Evolutionary conservation across 495 filamentous ascomycete genomes (phyloP).

Genomic region (Aspergillus asperescens): DNA sequence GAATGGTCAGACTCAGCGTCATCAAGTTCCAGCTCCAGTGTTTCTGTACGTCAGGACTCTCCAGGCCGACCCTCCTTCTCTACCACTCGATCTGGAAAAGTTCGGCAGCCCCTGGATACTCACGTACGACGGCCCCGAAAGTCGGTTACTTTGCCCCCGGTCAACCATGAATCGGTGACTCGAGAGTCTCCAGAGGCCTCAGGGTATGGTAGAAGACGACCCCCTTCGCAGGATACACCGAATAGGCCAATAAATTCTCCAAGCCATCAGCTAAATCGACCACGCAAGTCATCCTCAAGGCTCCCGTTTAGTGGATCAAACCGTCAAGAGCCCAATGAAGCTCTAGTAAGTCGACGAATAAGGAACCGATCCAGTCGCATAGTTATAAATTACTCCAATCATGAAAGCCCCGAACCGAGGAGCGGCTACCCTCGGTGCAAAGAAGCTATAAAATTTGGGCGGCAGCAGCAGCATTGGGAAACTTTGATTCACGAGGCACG

Average conservation of each 20-base stretch:
- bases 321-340: neutral
- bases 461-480: constrained; percentile 13
- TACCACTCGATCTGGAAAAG: neutral
- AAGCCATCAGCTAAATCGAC: too few relatives aligned
- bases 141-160: neutral
- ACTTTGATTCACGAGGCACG: constrained; percentile 1
- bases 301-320: neutral
- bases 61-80: neutral
- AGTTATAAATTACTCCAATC: neutral
- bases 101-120: neutral
- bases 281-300: neutral
- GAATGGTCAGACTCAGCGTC: neutral
- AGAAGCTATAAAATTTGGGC: constrained; percentile 8
- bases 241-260: neutral
- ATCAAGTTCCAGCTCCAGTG: neutral
- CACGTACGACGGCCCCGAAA: neutral
- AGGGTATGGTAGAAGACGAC: too few relatives aligned
- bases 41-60: neutral
- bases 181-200: neutral
- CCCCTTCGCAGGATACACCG: neutral
- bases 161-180: neutral
- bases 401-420: neutral
- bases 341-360: neutral
- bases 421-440: constrained; percentile 3
- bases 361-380: neutral